Base-by-base conservation (phyloP, 495 filamentous ascomycete genomes). In the Rhypophila decipiens region DNA sequence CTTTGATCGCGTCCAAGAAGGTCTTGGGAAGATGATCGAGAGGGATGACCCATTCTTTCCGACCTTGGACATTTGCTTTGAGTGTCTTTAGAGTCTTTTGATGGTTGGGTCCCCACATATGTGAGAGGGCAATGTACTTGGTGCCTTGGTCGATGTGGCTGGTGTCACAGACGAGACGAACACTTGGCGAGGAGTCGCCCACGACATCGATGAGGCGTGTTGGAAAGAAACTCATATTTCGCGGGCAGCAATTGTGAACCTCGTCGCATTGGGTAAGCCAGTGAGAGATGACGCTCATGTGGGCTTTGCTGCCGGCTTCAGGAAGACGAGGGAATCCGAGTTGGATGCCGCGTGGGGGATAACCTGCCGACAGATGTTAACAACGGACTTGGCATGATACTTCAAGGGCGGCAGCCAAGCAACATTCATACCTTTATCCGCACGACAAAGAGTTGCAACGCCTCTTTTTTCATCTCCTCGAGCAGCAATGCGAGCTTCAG, bases 1-100 rank as follows among this genome's bases (percentile, higher is more conserved):
- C 50, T 4, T 48, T 27, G 9, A 61, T 50, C 0, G 59, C 60
- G 33, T 65, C 50, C 22, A 44, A 38, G 24, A 64, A 60, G 13
- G 50, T 56, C 5, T 24, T 19, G 3, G 60, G 58, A 13, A 66
- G 40, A 7, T 8, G 11, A 4, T 27, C 20, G 2, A 44, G 15
- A 17, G 24, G 12, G n/a, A 57, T 41, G 12, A 31, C n/a, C 27
- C 27, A 31, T 13, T 31, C 27, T 13, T 31, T 31, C 27, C 7
- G 27, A 7, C 27, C 27, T 7, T 31, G 7, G 27, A 31, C 27
- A 31, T 31, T 13, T 13, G 7, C 7, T 31, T 31, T 31, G 7
- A 7, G 7, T 7, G 27, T 31, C 13, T 7, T 31, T 7, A 31
- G 27, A 31, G 27, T n/a, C n/a, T n/a, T n/a, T 31, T 31, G 7